A percentile compares a stretch with the other conserved stretches of the same genome.
phyloP scores from a whole-genome alignment of 164 flowering plant genomes.

The Nelumbo lutea region DNA sequence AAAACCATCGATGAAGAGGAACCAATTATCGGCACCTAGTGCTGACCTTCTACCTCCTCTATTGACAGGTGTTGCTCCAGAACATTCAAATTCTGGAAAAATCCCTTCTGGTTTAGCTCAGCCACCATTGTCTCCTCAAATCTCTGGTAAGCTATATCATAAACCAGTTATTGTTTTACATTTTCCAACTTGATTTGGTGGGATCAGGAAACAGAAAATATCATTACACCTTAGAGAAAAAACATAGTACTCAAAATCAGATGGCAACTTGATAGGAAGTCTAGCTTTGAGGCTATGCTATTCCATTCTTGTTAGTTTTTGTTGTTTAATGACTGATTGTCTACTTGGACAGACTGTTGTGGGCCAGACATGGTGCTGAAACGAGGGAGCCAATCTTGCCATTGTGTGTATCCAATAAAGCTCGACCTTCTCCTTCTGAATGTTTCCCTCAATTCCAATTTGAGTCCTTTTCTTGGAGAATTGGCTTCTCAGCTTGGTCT shows the following conservation, averaged over 20 bases:
- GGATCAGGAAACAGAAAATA: not conserved
- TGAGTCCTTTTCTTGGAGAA: constrained; percentile 65
- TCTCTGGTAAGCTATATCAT: constrained; percentile 43
- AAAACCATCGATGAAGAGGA: constrained; percentile 32
- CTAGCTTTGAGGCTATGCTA: not conserved
- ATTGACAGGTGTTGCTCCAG: constrained; percentile 43
- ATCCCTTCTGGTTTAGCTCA: constrained; percentile 54
- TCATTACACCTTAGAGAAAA: not conserved
- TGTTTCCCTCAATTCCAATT: constrained; percentile 69
- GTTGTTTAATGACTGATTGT: not conserved
- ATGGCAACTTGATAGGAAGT: not conserved
- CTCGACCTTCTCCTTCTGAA: constrained; percentile 77
- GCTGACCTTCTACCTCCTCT: constrained; percentile 30
- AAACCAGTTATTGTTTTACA: not conserved
- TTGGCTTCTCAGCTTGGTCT: constrained; percentile 72
- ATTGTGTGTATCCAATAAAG: constrained; percentile 90
- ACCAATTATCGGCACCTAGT: constrained; percentile 25
- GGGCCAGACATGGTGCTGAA: constrained; percentile 61
- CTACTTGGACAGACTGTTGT: constrained; percentile 64
- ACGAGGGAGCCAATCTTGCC: constrained; percentile 65
- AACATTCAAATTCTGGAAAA: constrained; percentile 23
- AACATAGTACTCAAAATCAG: not conserved
- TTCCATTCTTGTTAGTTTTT: not conserved
- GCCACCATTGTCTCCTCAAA: constrained; percentile 68
- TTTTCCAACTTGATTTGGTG: not conserved